A percentile compares a stretch with the other conserved stretches of the same genome.
These are phyloP conservation scores for Termitomyces sp. DNA, from an alignment of 768 basidiomycete genomes.

Conservation along the genomic window DNA sequence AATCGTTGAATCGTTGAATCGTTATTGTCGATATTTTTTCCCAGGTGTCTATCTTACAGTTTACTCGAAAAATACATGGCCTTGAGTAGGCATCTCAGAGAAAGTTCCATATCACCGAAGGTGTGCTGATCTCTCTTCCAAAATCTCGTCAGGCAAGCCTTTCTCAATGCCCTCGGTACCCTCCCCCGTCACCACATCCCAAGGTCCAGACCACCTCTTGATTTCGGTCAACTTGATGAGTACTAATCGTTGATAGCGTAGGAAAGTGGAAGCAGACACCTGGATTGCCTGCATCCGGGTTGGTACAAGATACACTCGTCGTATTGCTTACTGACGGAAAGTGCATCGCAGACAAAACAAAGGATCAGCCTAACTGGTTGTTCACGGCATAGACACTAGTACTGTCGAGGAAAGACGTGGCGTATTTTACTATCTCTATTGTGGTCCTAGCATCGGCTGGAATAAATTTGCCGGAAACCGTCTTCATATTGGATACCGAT, in stretches of 20 bases:
- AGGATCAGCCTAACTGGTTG: constrained; percentile 35
- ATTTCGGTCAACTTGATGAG: too few species aligned
- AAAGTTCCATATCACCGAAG: constrained; percentile 43
- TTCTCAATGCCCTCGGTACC: constrained; percentile 55
- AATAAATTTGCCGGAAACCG: constrained; percentile 47
- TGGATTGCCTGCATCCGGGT: constrained; percentile 40
- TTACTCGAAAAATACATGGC: background rate
- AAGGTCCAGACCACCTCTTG: too few species aligned
- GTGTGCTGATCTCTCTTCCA: constrained; percentile 42
- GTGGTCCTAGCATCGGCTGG: constrained; percentile 44
- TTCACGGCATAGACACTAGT: constrained; percentile 35
- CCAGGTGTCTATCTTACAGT: background rate
- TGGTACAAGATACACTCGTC: constrained; percentile 42
- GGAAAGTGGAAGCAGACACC: constrained; percentile 39
- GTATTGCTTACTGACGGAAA: constrained; percentile 57
- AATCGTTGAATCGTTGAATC: too few species aligned
- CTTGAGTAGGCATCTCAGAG: background rate
- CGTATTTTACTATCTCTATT: constrained; percentile 61
- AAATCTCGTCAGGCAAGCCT: constrained; percentile 57
- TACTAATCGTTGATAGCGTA: constrained; percentile 23
- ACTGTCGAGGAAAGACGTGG: constrained; percentile 62
- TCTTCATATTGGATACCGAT: constrained; percentile 30
- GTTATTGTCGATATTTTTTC: constrained; percentile 43
- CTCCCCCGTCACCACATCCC: constrained; percentile 60
- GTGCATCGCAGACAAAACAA: constrained; percentile 34